phyloP scores from a whole-genome alignment of 139 green algal genomes.

The Closterium sp. region DNA sequence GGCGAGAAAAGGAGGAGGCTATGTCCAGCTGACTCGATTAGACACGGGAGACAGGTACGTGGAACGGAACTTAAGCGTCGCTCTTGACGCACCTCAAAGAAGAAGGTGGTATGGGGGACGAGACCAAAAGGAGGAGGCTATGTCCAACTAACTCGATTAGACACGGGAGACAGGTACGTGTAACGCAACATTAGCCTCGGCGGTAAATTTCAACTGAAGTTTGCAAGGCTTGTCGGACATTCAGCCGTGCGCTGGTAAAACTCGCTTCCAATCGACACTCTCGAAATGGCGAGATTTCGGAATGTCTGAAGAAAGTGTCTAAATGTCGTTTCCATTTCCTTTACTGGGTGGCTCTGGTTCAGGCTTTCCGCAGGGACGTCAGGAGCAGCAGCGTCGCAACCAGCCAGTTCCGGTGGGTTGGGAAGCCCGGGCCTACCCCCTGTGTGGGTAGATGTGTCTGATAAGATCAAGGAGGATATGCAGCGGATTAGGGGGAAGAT shows the following conservation, averaged over 20 bases:
- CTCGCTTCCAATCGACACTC: not conserved
- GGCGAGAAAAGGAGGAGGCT: constrained; percentile 5
- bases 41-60: not conserved
- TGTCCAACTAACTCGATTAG: constrained; percentile 11
- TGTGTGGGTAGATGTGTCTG: constrained; percentile 49
- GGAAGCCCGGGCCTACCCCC: constrained; percentile 36
- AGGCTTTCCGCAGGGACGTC: not conserved
- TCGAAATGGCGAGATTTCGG: not conserved
- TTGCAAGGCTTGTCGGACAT: not conserved
- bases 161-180: not conserved
- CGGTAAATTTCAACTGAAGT: not conserved
- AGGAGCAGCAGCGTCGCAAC: constrained; percentile 2
- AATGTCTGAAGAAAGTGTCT: not conserved
- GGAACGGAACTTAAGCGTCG: too few relatives aligned
- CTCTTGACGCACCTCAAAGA: too few relatives aligned
- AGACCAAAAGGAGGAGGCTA: constrained; percentile 19
- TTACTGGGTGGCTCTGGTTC: not conserved
- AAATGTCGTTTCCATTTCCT: not conserved
- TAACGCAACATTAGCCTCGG: not conserved
- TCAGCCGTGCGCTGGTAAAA: not conserved
- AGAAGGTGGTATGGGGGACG: not conserved
- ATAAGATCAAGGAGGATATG: constrained; percentile 46
- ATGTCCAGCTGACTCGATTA: constrained; percentile 8
- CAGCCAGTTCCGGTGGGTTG: not conserved
- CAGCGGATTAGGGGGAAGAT: constrained; percentile 38